Percentiles rank a stretch among this genome's conserved stretches.
Evolutionary conservation across 352 stramenopile genomes (phyloP).

Genomic region (Pilasporangium apinafurcum): DNA sequence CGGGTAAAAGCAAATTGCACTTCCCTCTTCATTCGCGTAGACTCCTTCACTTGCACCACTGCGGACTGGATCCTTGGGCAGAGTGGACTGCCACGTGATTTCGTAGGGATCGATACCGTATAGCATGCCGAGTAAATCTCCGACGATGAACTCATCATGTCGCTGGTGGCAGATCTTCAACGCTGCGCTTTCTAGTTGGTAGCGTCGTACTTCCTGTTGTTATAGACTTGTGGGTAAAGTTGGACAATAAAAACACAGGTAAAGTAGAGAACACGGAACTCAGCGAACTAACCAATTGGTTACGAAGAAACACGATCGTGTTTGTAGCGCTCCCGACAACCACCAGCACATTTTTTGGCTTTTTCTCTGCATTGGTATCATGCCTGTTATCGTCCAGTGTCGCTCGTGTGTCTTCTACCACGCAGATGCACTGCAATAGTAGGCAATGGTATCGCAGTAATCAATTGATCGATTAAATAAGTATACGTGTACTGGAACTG

Average conservation of each 20-base stretch:
- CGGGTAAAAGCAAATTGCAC: no score
- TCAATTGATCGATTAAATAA: no score
- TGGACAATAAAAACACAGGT: no score
- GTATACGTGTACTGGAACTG: no score
- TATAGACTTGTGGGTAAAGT: no score
- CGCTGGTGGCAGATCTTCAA: conserved; percentile 23
- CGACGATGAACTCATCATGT: conserved; percentile 31
- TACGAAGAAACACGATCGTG: conserved; percentile 39
- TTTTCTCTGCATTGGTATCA: conserved; percentile 21
- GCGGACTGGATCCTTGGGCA: no score
- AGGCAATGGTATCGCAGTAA: no score
- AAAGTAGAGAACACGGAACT: not conserved
- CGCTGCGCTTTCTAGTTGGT: conserved; percentile 39
- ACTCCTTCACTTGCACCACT: no score
- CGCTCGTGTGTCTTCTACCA: not conserved
- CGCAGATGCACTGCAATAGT: conserved; percentile 15
- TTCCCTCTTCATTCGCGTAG: no score
- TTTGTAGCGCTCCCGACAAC: conserved; percentile 27
- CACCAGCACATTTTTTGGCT: conserved; percentile 24
- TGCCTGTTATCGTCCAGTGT: not conserved
- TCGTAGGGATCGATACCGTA: conserved; percentile 52
- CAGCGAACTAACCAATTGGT: conserved; percentile 15
- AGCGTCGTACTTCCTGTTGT: conserved; percentile 47
- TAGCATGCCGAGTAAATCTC: conserved; percentile 30
- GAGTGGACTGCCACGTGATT: conserved; percentile 32